Conservation (phyloP, 345 rosid genomes). For the Aquilaria sinensis region DNA sequence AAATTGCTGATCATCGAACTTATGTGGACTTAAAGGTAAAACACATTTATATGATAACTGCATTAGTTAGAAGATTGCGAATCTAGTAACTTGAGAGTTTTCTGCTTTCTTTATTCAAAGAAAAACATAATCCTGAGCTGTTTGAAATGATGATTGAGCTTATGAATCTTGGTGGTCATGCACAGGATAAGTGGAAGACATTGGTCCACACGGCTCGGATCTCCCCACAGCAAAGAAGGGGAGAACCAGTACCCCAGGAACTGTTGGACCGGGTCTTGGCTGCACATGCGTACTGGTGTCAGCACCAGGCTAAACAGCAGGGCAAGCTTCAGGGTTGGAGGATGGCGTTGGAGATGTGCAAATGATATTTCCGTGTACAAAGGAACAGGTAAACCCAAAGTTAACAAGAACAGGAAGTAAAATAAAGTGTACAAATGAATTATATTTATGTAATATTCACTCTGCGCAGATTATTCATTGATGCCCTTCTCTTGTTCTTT, state of each 20-base stretch:
- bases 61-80: not conserved
- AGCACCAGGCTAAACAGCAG: constrained; percentile 68
- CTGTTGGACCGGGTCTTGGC: constrained; percentile 83
- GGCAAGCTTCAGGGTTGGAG: constrained; percentile 37
- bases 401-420: constrained; percentile 22
- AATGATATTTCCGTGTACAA: constrained; percentile 10
- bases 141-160: not conserved
- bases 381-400: constrained; percentile 17
- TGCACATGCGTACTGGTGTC: constrained; percentile 82
- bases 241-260: constrained; percentile 95
- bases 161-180: not conserved
- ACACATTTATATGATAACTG: not conserved
- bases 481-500: constrained; percentile 4
- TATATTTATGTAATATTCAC: constrained; percentile 34
- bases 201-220: constrained; percentile 93
- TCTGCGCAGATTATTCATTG: constrained; percentile 37
- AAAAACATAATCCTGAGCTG: too few relatives aligned
- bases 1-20: constrained; percentile 67
- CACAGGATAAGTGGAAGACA: constrained; percentile 99
- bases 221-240: constrained; percentile 87
- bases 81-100: too few relatives aligned
- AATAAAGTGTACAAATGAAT: constrained; percentile 39
- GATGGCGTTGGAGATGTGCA: constrained; percentile 22
- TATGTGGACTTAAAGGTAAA: constrained; percentile 83
- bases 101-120: too few relatives aligned